Evolutionary conservation across 177 flowering plant species (phyloP).

Genomic region (Vitis hybrid): DNA sequence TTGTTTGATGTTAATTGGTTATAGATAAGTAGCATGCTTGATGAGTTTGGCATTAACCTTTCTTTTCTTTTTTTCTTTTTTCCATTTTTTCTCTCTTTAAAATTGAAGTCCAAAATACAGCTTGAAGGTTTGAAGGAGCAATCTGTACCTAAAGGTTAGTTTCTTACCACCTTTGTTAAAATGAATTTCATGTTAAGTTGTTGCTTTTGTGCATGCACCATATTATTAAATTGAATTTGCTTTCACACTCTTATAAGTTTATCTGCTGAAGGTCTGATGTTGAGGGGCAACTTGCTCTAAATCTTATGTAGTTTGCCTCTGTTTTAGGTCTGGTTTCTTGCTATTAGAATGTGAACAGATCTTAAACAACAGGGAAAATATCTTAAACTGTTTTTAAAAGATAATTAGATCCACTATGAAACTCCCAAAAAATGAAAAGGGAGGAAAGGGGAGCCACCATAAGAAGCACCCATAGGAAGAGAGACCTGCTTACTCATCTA

Average conservation of each 20-base stretch:
- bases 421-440: too few species aligned
- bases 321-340: too few species aligned
- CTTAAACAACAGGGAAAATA: too few species aligned
- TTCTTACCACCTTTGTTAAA: background rate
- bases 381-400: too few species aligned
- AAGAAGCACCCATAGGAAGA: too few species aligned
- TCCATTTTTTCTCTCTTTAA: constrained; percentile 4
- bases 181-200: background rate
- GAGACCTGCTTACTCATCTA: too few species aligned
- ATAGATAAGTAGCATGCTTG: background rate
- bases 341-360: too few species aligned
- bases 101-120: constrained; percentile 28
- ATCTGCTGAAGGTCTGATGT: too few species aligned
- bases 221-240: background rate
- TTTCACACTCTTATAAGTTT: background rate
- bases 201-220: background rate
- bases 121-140: constrained; percentile 28
- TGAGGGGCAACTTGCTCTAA: too few species aligned
- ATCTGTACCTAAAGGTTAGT: constrained; percentile 38
- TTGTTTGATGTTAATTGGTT: background rate
- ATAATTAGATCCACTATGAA: too few species aligned
- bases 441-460: too few species aligned
- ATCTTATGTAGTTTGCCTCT: too few species aligned
- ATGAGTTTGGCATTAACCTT: background rate
- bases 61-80: background rate